Conservation (phyloP, 345 rosid species). For the Camelina laxa region DNA sequence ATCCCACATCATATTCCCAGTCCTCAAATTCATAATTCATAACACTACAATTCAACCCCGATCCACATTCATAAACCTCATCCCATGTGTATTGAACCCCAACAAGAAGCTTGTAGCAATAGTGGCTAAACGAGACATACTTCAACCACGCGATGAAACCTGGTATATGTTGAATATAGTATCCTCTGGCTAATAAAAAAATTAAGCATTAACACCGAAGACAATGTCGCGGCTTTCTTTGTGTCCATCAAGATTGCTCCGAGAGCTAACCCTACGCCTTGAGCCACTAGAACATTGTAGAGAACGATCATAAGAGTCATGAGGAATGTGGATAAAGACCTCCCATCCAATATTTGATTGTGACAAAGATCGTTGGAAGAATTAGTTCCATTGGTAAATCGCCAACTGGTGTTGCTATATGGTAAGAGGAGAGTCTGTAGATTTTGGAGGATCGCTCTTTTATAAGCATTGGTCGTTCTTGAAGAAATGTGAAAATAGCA, state of each 20-base stretch:
- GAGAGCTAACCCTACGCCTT: conserved; percentile 79
- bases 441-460: conserved; percentile 89
- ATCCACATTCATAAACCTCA: conserved; percentile 70
- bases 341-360: conserved; percentile 91
- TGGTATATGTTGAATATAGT: conserved; percentile 88
- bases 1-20: conserved; percentile 60
- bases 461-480: conserved; percentile 82
- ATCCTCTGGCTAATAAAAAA: conserved; percentile 82
- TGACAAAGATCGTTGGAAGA: conserved; percentile 78
- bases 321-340: conserved; percentile 65
- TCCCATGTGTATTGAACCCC: conserved; percentile 69
- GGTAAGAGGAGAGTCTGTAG: conserved; percentile 91
- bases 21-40: conserved; percentile 66
- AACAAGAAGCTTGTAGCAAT: conserved; percentile 84
- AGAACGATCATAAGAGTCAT: conserved; percentile 71
- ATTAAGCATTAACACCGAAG: conserved; percentile 87
- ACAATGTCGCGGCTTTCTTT: conserved; percentile 80
- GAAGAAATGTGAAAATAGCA: conserved; percentile 88
- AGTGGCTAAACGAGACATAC: conserved; percentile 81
- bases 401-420: conserved; percentile 70
- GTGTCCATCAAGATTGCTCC: conserved; percentile 88
- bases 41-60: conserved; percentile 61
- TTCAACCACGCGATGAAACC: conserved; percentile 86
- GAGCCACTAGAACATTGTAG: conserved; percentile 83
- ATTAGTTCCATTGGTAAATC: conserved; percentile 97